Evolutionary conservation across 208 protist species (phyloP), one percentile per base, ranked within the genome.

Genomic region (Crithidia brevicula): DNA sequence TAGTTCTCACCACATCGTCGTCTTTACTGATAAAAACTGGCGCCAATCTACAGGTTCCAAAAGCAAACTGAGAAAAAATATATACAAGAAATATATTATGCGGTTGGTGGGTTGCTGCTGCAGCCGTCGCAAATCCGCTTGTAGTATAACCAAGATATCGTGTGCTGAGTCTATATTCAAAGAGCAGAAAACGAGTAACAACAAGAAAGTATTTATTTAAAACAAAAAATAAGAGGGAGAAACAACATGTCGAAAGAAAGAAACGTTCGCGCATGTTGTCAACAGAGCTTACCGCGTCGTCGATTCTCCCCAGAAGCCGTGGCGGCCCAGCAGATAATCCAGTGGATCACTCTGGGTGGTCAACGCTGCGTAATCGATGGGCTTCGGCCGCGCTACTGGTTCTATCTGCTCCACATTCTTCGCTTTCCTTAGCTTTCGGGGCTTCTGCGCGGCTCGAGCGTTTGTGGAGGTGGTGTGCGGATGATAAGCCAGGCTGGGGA

Each of bases 271-370:
- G 16, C 0, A 72, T 22, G 56, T 0, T 4, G 3, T 2, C 18
- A 42, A 57, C 28, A 7, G 25, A 27, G 33, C 27, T 50, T n/a
- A 66, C 16, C 67, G 31, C n/a, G n/a, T 64, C 25, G 52, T 66
- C 30, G 54, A 2, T 62, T 81, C 76, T 3, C 76, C 76, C 76
- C 76, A 81, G 67, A 81, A 81, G 1, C 76, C 76, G 27, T 81
- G 76, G 2, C 59, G 67, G 16, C 56, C 22, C 11, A 81, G 69
- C 27, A 81, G 22, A 31, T 81, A 60, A 22, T 52, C 54, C n/a
- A 72, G 57, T 13, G 63, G 63, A 18, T 81, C 76, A 13, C 27
- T 23, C n/a, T 51, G 28, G 15, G 31, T 63, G 10, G 61, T 51
- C 27, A 80, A 25, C 9, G 51, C 45, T 16, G 56, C 13, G 42